phyloP scores from a whole-genome alignment of 2,329 filamentous ascomycete species.

The Exserohilum turcica region DNA sequence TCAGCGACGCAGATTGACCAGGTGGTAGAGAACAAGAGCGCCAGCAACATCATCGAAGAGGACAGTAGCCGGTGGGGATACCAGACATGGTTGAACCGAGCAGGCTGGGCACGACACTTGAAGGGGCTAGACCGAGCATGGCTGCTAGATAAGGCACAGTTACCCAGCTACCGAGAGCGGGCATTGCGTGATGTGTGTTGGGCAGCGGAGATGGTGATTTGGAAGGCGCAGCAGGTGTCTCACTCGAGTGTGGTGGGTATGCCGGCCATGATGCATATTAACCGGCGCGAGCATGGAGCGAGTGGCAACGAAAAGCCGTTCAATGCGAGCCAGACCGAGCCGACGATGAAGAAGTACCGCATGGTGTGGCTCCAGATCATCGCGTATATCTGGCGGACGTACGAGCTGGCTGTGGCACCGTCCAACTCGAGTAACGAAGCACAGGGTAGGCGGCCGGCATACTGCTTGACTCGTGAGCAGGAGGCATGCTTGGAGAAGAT shows the following conservation, averaged over 20 bases:
- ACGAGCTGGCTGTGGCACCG: slow-evolving; percentile 1
- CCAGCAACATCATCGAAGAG: background rate
- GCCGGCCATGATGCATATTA: slow-evolving; percentile 7
- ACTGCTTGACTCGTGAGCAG: slow-evolving; percentile 4
- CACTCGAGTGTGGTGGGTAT: slow-evolving; percentile 1
- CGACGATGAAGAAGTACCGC: slow-evolving; percentile 13
- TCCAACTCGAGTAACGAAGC: background rate
- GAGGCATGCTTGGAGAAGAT: slow-evolving; percentile 2
- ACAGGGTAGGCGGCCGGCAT: slow-evolving; percentile 1
- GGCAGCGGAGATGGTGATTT: slow-evolving; percentile 7
- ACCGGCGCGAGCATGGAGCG: slow-evolving; percentile 1
- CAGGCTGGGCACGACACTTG: background rate
- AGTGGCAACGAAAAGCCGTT: background rate
- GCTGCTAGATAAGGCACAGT: slow-evolving; percentile 3
- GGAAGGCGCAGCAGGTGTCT: slow-evolving; percentile 8
- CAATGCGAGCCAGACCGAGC: background rate
- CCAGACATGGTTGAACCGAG: background rate
- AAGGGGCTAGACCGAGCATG: slow-evolving; percentile 8
- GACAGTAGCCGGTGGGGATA: background rate
- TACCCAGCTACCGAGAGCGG: background rate
- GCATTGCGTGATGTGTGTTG: slow-evolving; percentile 7
- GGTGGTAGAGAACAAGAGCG: background rate
- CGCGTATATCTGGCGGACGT: slow-evolving; percentile 10
- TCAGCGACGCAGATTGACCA: background rate
- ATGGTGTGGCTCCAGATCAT: slow-evolving; percentile 7